These are phyloP conservation scores for Phoma sp. DNA, from an alignment of 2,329 filamentous ascomycete genomes.

Conservation along the genomic window DNA sequence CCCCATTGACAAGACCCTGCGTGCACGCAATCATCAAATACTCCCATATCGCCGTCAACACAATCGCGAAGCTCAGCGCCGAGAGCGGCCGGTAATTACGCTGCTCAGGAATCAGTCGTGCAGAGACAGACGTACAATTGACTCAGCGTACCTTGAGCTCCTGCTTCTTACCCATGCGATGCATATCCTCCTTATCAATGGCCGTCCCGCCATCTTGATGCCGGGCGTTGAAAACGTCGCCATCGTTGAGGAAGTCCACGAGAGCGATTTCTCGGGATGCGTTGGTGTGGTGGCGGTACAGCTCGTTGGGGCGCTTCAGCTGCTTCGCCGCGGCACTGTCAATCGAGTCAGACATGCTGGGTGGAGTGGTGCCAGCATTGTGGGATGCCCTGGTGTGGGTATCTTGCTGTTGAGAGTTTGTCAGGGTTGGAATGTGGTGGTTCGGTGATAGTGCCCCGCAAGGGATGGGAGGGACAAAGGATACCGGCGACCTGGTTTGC, in stretches of 20 bases:
- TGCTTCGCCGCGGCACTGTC: not conserved
- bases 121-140: not conserved
- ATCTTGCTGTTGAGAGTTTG: not conserved
- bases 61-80: conserved; percentile 24
- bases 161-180: conserved; percentile 35
- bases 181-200: conserved; percentile 29
- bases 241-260: conserved; percentile 3
- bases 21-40: conserved; percentile 21
- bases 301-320: not conserved
- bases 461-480: conserved; percentile 3
- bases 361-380: not conserved
- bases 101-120: conserved; percentile 5
- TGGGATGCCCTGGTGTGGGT: not conserved
- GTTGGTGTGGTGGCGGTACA: conserved; percentile 1
- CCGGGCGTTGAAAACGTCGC: not conserved
- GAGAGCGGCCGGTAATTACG: conserved; percentile 22
- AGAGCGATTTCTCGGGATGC: not conserved
- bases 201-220: conserved; percentile 2
- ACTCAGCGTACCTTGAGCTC: conserved; percentile 19
- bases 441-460: not conserved
- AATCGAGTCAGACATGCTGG: conserved; percentile 6
- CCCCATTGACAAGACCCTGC: conserved; percentile 38
- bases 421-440: not conserved
- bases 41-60: conserved; percentile 25
- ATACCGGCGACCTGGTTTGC: not conserved